These are phyloP conservation scores for Erodium chrysanthum DNA, from an alignment of 441 rosid genomes.

Conservation along the genomic window DNA sequence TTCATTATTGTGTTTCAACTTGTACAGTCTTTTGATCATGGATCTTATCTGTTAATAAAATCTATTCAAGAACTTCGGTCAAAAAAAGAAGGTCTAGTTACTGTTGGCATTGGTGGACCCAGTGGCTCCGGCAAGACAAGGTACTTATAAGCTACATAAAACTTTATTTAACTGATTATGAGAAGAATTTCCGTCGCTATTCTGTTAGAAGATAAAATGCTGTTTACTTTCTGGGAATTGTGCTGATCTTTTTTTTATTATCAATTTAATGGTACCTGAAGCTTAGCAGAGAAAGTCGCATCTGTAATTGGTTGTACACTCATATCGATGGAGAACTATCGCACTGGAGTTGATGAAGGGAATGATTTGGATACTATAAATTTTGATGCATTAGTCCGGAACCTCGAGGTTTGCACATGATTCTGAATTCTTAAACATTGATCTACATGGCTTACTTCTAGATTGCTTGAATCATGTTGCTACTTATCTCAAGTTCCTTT, in stretches of 20 bases:
- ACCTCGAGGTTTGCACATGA: constrained; percentile 58
- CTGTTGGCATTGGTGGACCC: constrained; percentile 93
- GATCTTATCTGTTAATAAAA: constrained; percentile 74
- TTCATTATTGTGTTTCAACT: constrained; percentile 17
- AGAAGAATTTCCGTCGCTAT: background rate
- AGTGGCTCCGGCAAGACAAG: constrained; percentile 36
- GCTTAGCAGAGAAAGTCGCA: constrained; percentile 96
- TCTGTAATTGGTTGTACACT: constrained; percentile 90
- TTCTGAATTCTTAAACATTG: constrained; percentile 4
- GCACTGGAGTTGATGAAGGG: constrained; percentile 65
- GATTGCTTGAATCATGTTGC: background rate
- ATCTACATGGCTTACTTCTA: background rate
- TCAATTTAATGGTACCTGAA: constrained; percentile 30
- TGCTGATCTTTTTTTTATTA: background rate
- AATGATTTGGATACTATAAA: constrained; percentile 78
- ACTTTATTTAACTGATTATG: background rate
- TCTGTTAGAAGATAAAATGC: constrained; percentile 3
- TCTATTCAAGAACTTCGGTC: constrained; percentile 91
- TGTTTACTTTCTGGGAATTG: background rate
- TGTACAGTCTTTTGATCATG: constrained; percentile 80
- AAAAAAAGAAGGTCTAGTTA: constrained; percentile 76
- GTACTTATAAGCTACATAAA: background rate
- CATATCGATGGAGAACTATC: constrained; percentile 91
- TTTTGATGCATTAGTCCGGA: constrained; percentile 66
- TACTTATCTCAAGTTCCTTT: background rate